Base-by-base conservation (phyloP, 495 filamentous ascomycete genomes). In the Entonaema liquescens region DNA sequence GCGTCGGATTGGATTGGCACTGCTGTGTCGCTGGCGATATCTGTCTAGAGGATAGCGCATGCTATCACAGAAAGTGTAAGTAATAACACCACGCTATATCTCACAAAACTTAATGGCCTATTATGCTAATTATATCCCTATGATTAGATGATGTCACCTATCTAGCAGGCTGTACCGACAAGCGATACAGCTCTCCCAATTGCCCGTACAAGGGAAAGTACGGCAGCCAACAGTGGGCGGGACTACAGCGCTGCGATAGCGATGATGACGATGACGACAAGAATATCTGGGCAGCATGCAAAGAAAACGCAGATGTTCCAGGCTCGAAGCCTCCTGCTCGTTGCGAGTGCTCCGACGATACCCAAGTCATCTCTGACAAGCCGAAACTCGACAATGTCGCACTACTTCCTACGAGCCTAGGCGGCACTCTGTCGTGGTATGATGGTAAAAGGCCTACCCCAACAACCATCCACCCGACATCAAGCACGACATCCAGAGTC, bases 101-200 rank as follows among this genome's bases (percentile, higher is more conserved):
- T n/a, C n/a, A n/a, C n/a, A n/a, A n/a, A n/a, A n/a, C n/a, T 33
- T 33, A 23, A 47, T 21, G 9, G 11, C 42, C 4, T n/a, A 7
- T 28, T 25, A 26, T 52, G 21, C 67, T 59, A 11, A 60, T 8
- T 8, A 29, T 19, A 12, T 11, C 13, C 25, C 19, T 57, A 11
- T 28, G 15, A 31, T 15, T 33, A 76, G 75, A 55, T 31, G 71
- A 68, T 23, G 31, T 72, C 38, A 74, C 71, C 5, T 78, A 79
- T 47, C 33, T 79, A 35, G 68, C 68, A 3, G 78, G 78, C 42
- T 79, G 78, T 53, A 79, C 75, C 25, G 72, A 74, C 50, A 62
- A 68, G 0, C 25, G 59, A 25, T 79, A 71, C 52, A 33, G 25
- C 0, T 65, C 67, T 4, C 54, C 62, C 0, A 63, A 50, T n/a